phyloP scores from a whole-genome alignment of 441 rosid species.

The Gossypium gossypioides region DNA sequence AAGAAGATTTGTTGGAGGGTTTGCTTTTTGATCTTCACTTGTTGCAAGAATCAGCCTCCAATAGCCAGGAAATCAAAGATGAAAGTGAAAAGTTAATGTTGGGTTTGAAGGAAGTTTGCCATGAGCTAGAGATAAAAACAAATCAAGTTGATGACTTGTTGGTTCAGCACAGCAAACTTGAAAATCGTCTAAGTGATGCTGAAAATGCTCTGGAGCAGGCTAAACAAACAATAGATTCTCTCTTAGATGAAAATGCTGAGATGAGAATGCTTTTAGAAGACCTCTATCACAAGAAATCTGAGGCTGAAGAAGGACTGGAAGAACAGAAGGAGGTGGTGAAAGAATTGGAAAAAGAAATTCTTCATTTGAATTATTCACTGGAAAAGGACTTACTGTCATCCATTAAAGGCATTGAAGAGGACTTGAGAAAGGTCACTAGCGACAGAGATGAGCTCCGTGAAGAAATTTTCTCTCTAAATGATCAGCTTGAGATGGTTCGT shows the following conservation, averaged over 20 bases:
- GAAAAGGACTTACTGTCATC: conserved; percentile 41
- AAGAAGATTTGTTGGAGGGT: conserved; percentile 67
- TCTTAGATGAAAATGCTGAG: conserved; percentile 62
- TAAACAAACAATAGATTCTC: conserved; percentile 40
- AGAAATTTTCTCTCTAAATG: conserved; percentile 52
- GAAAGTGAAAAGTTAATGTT: conserved; percentile 53
- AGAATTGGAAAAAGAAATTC: conserved; percentile 69
- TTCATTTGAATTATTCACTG: conserved; percentile 42
- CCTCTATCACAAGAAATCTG: conserved; percentile 49
- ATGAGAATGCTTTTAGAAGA: conserved; percentile 56
- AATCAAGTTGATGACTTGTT: conserved; percentile 50
- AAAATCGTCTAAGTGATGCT: conserved; percentile 38
- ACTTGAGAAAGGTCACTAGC: conserved; percentile 31
- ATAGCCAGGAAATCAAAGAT: conserved; percentile 55
- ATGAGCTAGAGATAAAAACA: conserved; percentile 57
- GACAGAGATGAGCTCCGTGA: conserved; percentile 59
- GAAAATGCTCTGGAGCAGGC: conserved; percentile 57
- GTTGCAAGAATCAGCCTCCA: conserved; percentile 79
- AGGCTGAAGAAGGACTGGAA: conserved; percentile 61
- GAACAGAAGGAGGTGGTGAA: conserved; percentile 61
- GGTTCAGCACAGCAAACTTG: conserved; percentile 43
- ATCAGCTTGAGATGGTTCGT: conserved; percentile 60
- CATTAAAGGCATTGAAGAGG: conserved; percentile 42
- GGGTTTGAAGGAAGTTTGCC: conserved; percentile 41
- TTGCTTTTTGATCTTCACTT: conserved; percentile 85